These are phyloP conservation scores for Bryoglossum gracile DNA, from an alignment of 495 filamentous ascomycete species.

Conservation along the genomic window DNA sequence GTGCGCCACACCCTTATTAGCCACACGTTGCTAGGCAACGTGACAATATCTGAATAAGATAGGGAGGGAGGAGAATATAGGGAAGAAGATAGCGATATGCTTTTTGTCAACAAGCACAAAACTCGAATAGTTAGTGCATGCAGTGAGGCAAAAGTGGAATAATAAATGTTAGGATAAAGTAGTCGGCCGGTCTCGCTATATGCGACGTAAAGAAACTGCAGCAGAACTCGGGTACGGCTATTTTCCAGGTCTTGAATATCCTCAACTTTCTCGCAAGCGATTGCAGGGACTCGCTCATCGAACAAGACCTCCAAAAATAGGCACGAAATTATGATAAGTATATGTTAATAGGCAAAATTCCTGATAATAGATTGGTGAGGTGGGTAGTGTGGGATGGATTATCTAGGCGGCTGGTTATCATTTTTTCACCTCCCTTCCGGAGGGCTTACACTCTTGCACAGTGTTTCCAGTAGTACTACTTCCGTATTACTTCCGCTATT, in stretches of 20 bases:
- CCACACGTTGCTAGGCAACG: too few species aligned
- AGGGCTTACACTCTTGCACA: slow-evolving; percentile 2
- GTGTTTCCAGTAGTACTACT: too few species aligned
- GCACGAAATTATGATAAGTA: slow-evolving; percentile 5
- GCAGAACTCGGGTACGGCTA: slow-evolving; percentile 5
- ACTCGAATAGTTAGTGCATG: slow-evolving; percentile 8
- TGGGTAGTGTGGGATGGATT: slow-evolving; percentile 7
- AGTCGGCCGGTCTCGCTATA: slow-evolving; percentile 7
- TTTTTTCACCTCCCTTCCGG: background rate
- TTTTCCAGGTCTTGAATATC: slow-evolving; percentile 5
- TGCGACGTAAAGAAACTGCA: slow-evolving; percentile 6
- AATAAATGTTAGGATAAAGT: background rate
- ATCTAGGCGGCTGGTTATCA: background rate
- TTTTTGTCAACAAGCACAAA: slow-evolving; percentile 1
- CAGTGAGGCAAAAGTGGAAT: slow-evolving; percentile 1
- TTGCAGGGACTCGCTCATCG: slow-evolving; percentile 2
- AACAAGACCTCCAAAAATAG: slow-evolving; percentile 9
- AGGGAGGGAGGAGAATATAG: background rate
- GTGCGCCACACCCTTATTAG: too few species aligned
- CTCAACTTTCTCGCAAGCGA: slow-evolving; percentile 1
- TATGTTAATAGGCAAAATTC: slow-evolving; percentile 6
- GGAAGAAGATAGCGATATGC: background rate
- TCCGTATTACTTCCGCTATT: too few species aligned
- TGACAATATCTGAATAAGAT: background rate
- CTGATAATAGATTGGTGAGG: slow-evolving; percentile 6